Conservation (phyloP, 495 filamentous ascomycete species). For the Filosporella fistucella region DNA sequence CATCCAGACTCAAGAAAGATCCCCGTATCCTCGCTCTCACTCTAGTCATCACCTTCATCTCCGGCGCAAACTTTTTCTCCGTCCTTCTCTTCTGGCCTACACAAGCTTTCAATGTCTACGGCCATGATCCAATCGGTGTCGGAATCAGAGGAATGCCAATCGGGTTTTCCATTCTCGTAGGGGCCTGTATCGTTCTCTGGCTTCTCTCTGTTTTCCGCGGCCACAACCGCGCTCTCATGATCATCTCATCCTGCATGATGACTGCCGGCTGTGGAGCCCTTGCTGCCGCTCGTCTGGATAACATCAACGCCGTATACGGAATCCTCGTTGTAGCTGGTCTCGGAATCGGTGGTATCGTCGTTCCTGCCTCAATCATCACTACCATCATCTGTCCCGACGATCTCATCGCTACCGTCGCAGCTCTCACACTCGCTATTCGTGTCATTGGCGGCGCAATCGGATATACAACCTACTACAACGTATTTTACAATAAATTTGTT, state of each 20-base stretch:
- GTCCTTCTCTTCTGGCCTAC: constrained; percentile 72
- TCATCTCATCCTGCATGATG: constrained; percentile 59
- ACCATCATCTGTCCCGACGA: constrained; percentile 72
- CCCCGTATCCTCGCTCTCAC: constrained; percentile 60
- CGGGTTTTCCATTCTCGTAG: constrained; percentile 57
- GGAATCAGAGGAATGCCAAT: constrained; percentile 64
- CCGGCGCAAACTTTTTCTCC: constrained; percentile 72
- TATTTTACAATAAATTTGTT: constrained; percentile 63
- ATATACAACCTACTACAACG: constrained; percentile 72
- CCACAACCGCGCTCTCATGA: constrained; percentile 59
- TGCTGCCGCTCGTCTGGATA: constrained; percentile 50
- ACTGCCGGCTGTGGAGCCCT: constrained; percentile 66
- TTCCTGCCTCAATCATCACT: constrained; percentile 65
- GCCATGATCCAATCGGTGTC: constrained; percentile 62
- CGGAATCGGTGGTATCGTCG: constrained; percentile 70
- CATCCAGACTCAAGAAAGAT: constrained; percentile 54
- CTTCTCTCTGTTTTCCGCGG: constrained; percentile 57
- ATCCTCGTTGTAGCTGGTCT: constrained; percentile 60
- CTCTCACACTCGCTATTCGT: constrained; percentile 68
- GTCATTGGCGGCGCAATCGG: constrained; percentile 68
- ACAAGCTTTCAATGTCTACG: constrained; percentile 70
- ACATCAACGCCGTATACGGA: constrained; percentile 56
- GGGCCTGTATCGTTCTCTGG: constrained; percentile 58
- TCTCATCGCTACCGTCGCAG: constrained; percentile 68
- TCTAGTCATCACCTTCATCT: constrained; percentile 68